Conservation (phyloP, 1,139 yeast species). For the Magnusiomyces magnusii region DNA sequence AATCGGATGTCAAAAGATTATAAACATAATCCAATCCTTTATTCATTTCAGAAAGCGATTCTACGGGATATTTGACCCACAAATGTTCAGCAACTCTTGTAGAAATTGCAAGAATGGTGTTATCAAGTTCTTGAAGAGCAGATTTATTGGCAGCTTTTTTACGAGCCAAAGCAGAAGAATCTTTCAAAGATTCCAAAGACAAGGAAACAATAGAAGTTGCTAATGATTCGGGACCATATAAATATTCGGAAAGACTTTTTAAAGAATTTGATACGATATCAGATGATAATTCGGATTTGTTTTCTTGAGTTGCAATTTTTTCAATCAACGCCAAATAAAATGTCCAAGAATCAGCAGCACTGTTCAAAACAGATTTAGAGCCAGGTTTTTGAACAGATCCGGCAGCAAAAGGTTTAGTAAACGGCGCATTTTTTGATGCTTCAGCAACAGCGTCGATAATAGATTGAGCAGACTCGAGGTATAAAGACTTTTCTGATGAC, state of each 20-base stretch:
- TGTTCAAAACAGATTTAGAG: neutral
- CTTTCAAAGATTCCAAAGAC: neutral
- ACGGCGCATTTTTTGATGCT: neutral
- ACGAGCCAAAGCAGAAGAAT: neutral
- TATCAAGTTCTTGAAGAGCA: neutral
- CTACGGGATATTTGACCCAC: neutral
- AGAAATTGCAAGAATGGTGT: neutral
- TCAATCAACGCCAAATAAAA: slow-evolving; percentile 5
- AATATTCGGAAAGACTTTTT: neutral
- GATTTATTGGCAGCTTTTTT: neutral
- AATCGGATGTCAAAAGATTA: neutral
- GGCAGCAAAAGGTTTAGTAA: neutral
- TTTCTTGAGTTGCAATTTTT: neutral
- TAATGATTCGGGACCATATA: neutral
- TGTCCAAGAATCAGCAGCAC: slow-evolving; percentile 3
- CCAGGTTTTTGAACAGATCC: neutral
- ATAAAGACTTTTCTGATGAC: neutral
- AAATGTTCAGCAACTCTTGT: neutral
- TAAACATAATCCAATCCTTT: neutral
- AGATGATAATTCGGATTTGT: neutral
- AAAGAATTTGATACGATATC: neutral
- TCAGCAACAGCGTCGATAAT: neutral
- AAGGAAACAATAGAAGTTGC: neutral
- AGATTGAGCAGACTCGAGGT: neutral
- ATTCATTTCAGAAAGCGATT: neutral